These are phyloP conservation scores for Fusarium pseudograminearum DNA, from an alignment of 2,329 filamentous ascomycete species.

Conservation along the genomic window DNA sequence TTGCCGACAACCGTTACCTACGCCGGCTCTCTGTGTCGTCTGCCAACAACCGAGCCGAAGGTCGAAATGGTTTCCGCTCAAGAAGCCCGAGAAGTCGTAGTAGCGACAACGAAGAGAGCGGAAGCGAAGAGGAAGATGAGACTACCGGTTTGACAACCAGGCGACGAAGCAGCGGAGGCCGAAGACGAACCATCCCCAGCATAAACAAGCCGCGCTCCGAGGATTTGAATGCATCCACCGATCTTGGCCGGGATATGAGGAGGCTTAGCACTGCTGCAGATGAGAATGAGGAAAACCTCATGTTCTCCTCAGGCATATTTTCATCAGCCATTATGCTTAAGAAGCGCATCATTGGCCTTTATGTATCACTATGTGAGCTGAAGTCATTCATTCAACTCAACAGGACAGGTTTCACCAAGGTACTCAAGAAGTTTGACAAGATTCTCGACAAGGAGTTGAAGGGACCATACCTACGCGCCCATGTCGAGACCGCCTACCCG, in stretches of 20 bases:
- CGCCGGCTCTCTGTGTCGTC: slow-evolving; percentile 50
- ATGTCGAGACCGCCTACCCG: slow-evolving; percentile 82
- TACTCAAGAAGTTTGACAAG: slow-evolving; percentile 99
- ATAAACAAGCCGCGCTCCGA: slow-evolving; percentile 55
- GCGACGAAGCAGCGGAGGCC: slow-evolving; percentile 56
- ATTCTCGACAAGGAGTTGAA: slow-evolving; percentile 87
- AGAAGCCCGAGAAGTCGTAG: slow-evolving; percentile 57
- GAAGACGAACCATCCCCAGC: slow-evolving; percentile 56
- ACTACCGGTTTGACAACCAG: slow-evolving; percentile 66
- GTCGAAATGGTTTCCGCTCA: slow-evolving; percentile 41
- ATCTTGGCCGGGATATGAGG: slow-evolving; percentile 62
- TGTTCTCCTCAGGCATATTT: slow-evolving; percentile 71
- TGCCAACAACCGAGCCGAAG: slow-evolving; percentile 24
- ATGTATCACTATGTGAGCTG: slow-evolving; percentile 93
- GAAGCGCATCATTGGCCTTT: slow-evolving; percentile 87
- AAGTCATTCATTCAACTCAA: slow-evolving; percentile 97
- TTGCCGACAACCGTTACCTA: slow-evolving; percentile 56
- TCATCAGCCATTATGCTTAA: slow-evolving; percentile 86
- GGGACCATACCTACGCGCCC: slow-evolving; percentile 76
- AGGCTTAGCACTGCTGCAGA: slow-evolving; percentile 78
- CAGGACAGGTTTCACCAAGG: slow-evolving; percentile 95
- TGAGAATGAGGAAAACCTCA: slow-evolving; percentile 79
- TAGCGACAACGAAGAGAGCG: slow-evolving; percentile 72
- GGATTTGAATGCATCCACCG: slow-evolving; percentile 72
- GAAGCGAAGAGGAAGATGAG: slow-evolving; percentile 73